A percentile compares a stretch with the other conserved stretches of the same genome.
Evolutionary conservation across 495 filamentous ascomycete species (phyloP).

Genomic region (Penicillium lividum): DNA sequence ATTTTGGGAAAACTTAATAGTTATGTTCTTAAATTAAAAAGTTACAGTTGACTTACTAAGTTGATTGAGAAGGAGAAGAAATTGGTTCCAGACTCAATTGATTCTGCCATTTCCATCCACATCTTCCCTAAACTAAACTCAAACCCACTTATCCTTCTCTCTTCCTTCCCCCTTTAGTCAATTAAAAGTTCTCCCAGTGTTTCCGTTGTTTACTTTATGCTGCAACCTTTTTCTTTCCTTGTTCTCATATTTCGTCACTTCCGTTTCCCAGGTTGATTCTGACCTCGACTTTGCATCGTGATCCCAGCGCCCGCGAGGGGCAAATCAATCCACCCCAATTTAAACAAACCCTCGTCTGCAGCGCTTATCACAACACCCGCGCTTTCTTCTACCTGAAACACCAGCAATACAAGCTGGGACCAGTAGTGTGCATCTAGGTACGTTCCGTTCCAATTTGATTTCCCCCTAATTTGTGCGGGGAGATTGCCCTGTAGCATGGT

Average conservation of each 20-base stretch:
- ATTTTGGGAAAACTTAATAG: background rate
- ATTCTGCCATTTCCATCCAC: constrained; percentile 4
- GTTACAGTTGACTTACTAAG: background rate
- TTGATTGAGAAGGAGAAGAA: background rate
- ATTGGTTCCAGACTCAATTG: background rate
- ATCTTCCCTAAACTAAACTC: background rate
- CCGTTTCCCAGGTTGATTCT: background rate
- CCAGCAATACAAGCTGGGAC: background rate
- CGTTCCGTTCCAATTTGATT: constrained; percentile 12
- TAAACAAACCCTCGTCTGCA: constrained; percentile 16
- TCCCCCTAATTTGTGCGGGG: constrained; percentile 1
- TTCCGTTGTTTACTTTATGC: background rate
- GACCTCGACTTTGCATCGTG: background rate
- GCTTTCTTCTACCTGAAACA: constrained; percentile 32
- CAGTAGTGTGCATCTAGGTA: constrained; percentile 1
- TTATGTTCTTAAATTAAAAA: background rate
- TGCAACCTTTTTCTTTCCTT: background rate
- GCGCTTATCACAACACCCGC: constrained; percentile 30
- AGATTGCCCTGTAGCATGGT: constrained; percentile 4
- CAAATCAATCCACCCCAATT: constrained; percentile 15
- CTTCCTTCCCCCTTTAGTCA: constrained; percentile 7
- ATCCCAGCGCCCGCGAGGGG: constrained; percentile 28
- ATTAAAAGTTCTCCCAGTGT: constrained; percentile 2
- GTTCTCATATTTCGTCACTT: background rate
- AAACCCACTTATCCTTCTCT: constrained; percentile 3